These are phyloP conservation scores for Sporobolomyces pararoseus DNA, from an alignment of 768 basidiomycete genomes.

Conservation along the genomic window DNA sequence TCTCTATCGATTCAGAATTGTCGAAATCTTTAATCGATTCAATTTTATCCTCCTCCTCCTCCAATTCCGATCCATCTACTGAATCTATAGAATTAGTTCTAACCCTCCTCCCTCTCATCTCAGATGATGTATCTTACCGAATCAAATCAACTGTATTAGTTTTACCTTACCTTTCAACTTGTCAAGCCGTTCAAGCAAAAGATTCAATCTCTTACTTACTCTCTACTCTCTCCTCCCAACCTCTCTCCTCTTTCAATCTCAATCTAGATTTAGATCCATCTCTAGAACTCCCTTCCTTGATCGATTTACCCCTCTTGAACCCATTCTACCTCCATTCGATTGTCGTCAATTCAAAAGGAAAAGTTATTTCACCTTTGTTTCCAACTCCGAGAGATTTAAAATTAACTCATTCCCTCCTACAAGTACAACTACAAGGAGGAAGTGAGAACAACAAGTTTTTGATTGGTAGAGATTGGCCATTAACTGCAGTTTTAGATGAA, in stretches of 20 bases:
- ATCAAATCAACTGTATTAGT: constrained; percentile 2
- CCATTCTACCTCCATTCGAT: constrained; percentile 35
- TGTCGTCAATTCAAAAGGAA: constrained; percentile 20
- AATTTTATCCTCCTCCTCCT: no score
- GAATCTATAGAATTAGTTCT: constrained; percentile 3
- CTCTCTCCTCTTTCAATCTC: neutral
- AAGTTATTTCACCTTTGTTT: constrained; percentile 30
- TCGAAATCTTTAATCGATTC: neutral
- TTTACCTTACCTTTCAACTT: constrained; percentile 36
- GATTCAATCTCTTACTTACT: constrained; percentile 38
- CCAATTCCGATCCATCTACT: no score
- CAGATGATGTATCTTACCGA: neutral
- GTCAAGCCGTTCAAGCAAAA: constrained; percentile 57
- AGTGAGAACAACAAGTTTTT: no score
- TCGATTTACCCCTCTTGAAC: neutral
- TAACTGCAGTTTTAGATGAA: constrained; percentile 64
- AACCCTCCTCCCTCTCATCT: neutral
- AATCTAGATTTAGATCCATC: neutral
- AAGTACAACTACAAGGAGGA: constrained; percentile 54
- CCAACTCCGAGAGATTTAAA: constrained; percentile 57
- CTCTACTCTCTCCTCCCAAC: neutral
- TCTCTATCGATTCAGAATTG: constrained; percentile 8
- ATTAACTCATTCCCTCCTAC: constrained; percentile 50
- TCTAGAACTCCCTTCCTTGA: constrained; percentile 19
- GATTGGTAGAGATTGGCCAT: constrained; percentile 61